Percentiles rank a stretch among this genome's conserved stretches.
Conservation (phyloP, 805 yeast species). For the Teunomyces gatunensis region DNA sequence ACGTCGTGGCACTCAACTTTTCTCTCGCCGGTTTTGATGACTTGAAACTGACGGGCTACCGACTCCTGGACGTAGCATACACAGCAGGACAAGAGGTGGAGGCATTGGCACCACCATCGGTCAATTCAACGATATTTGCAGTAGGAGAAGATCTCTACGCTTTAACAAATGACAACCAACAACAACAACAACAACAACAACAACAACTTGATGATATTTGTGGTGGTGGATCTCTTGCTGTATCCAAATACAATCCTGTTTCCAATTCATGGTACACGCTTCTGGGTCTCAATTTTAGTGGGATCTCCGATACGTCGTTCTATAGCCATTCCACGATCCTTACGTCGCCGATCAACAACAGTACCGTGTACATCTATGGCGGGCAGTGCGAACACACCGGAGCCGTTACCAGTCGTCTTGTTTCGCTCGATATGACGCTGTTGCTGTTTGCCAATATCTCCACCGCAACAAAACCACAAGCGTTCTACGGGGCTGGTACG, state of each 20-base stretch:
- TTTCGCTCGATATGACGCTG: conserved; percentile 41
- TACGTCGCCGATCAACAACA: conserved; percentile 32
- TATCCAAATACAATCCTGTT: conserved; percentile 18
- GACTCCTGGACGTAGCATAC: conserved; percentile 9
- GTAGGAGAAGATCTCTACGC: conserved; percentile 30
- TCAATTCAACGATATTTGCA: conserved; percentile 29
- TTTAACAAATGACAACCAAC: conserved; percentile 11
- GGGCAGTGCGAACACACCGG: conserved; percentile 35
- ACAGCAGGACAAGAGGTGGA: conserved; percentile 21
- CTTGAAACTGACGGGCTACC: conserved; percentile 4
- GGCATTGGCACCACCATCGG: conserved; percentile 30
- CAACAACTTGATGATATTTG: conserved; percentile 18
- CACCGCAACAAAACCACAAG: conserved; percentile 53
- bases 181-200: background rate
- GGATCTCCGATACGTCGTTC: conserved; percentile 26
- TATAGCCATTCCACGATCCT: conserved; percentile 42
- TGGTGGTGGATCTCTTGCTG: conserved; percentile 25
- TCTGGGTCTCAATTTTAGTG: conserved; percentile 17
- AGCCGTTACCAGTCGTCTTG: conserved; percentile 38
- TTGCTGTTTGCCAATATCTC: conserved; percentile 36
- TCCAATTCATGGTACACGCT: conserved; percentile 20
- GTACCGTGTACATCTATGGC: conserved; percentile 53
- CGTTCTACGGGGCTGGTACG: conserved; percentile 52
- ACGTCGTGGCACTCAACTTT: conserved; percentile 34
- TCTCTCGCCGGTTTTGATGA: conserved; percentile 29